Base-by-base conservation (phyloP, 257 asterid species). In the Nicotiana noctiflora region DNA sequence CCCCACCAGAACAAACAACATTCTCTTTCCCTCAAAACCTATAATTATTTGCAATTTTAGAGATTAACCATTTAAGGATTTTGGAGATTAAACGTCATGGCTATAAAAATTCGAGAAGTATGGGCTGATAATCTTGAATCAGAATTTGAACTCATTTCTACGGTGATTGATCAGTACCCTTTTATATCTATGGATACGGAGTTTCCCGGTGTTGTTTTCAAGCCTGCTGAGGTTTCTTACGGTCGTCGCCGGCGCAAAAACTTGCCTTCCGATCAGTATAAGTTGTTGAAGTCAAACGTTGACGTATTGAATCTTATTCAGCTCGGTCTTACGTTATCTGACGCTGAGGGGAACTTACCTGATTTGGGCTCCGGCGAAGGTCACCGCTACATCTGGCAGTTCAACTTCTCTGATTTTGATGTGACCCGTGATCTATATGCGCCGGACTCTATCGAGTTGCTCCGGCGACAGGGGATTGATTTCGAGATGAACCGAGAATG, bases 181-280 rank as follows among this genome's bases (percentile, higher is more conserved):
- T 91, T 57, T 67, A 81, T 90, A 66, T 89, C 97, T 11, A 91
- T 92, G 95, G 97, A 91, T 82, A 92, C 97, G 0, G 97, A 88
- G 78, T 94, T 94, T 65, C 98, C 98, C 49, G 98, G 98, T 40
- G 92, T 90, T 14, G 82, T 94, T 51, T 89, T 83, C 82, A 90
- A 91, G 88, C 86, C 89, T 18, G 77, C 56, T 46, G 19, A 61
- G 27, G 21, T 37, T 9, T 25, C 27, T 25, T 31, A 31, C 40
- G 27, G 27, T 25, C 63, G 53, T 34, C 81, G 74, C 21, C 72
- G 80, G 27, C 70, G 32, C 27, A 25, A 1, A 10, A 84, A 80
- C 44, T 60, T 75, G 6, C 85, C 92, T 6, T 72, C 84, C 13
- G 91, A 88, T 31, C 90, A 84, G 80, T 91, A 91, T 83, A 46